Percentiles rank a stretch among this genome's conserved stretches.
Conservation (phyloP, 1,284 basidiomycete genomes). For the Leccinum pachyderme region DNA sequence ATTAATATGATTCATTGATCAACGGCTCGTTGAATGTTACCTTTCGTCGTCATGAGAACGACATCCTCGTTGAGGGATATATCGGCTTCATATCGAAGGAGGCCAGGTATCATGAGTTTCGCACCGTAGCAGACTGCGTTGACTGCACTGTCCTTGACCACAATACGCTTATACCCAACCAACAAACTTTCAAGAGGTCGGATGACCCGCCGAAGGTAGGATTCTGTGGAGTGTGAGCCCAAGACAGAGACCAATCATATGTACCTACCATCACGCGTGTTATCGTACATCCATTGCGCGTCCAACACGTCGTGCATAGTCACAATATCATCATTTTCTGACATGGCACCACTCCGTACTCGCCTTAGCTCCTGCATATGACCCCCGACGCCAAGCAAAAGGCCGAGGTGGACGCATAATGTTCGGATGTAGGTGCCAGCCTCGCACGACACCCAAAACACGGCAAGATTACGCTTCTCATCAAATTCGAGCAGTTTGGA, state of each 20-base stretch:
- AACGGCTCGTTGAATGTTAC: slow-evolving; percentile 33
- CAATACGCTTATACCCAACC: slow-evolving; percentile 97
- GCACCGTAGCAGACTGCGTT: slow-evolving; percentile 99
- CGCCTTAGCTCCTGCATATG: slow-evolving; percentile 99
- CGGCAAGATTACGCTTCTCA: slow-evolving; percentile 94
- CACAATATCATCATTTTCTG: slow-evolving; percentile 97
- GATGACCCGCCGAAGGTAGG: slow-evolving; percentile 94
- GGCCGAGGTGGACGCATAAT: slow-evolving; percentile 94
- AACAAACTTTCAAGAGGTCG: slow-evolving; percentile 94
- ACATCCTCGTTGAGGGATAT: slow-evolving; percentile 97
- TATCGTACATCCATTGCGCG: slow-evolving; percentile 99
- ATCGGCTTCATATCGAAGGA: slow-evolving; percentile 95
- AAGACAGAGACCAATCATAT: not conserved
- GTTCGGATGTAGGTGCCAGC: slow-evolving; percentile 99
- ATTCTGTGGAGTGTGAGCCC: slow-evolving; percentile 54
- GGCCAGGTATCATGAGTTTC: slow-evolving; percentile 99
- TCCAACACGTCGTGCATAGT: slow-evolving; percentile 99
- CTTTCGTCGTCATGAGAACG: slow-evolving; percentile 99
- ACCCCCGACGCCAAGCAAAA: slow-evolving; percentile 94
- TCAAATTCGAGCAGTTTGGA: slow-evolving; percentile 97
- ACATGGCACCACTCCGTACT: slow-evolving; percentile 94
- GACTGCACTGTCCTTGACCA: slow-evolving; percentile 98
- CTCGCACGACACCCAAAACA: slow-evolving; percentile 99
- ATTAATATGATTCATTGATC: slow-evolving; percentile 7
- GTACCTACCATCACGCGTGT: slow-evolving; percentile 88